Conservation (phyloP, 2,329 filamentous ascomycete species). For the Thelonectria olida region DNA sequence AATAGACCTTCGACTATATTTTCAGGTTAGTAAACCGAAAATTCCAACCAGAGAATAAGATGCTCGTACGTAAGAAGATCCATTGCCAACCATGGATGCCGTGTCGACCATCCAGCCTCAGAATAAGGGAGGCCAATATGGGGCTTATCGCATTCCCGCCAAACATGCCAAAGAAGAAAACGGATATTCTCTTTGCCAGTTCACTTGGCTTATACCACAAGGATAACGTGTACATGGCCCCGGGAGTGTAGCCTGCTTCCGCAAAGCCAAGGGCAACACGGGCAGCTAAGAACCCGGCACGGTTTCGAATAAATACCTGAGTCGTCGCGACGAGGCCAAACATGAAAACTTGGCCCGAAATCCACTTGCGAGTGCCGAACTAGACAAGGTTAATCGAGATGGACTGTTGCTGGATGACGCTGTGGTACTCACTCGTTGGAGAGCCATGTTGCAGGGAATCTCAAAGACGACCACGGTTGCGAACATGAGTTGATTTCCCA, state of each 20-base stretch:
- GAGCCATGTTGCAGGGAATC: conserved; percentile 60
- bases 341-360: conserved; percentile 56
- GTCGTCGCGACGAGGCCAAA: conserved; percentile 58
- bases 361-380: conserved; percentile 58
- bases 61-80: conserved; percentile 55
- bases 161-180: conserved; percentile 65
- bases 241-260: conserved; percentile 63
- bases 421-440: conserved; percentile 41
- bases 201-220: conserved; percentile 60
- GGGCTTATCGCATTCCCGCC: conserved; percentile 59
- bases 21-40: background rate
- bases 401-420: background rate
- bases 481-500: conserved; percentile 64
- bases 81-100: conserved; percentile 60
- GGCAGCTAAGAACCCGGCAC: conserved; percentile 54
- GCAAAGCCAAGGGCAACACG: conserved; percentile 56
- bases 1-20: conserved; percentile 54
- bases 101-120: conserved; percentile 52
- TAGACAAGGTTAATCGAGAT: conserved; percentile 23
- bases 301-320: conserved; percentile 53
- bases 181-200: conserved; percentile 55
- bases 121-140: conserved; percentile 57
- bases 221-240: conserved; percentile 59
- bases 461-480: conserved; percentile 59
- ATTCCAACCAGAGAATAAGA: too few species aligned